Percentiles rank a stretch among this genome's conserved stretches.
phyloP scores from a whole-genome alignment of 345 rosid species.

The Brassica nigra region DNA sequence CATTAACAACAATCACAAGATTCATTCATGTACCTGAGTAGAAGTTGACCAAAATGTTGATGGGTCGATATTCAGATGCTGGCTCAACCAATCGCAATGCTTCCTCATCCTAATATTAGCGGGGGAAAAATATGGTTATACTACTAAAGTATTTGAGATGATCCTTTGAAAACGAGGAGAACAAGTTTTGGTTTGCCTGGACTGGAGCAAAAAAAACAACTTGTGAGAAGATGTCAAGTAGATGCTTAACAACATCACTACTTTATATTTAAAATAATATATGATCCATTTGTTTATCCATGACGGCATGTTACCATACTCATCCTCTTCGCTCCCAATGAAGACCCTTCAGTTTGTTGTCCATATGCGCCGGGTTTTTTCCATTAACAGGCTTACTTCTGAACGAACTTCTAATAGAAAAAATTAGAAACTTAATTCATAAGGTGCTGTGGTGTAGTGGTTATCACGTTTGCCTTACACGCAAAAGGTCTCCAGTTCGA shows the following conservation, averaged over 20 bases:
- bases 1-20: background rate
- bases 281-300: too few species aligned
- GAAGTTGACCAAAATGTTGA: constrained; percentile 74
- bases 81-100: constrained; percentile 70
- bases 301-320: constrained; percentile 1
- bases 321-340: constrained; percentile 27
- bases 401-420: background rate
- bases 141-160: background rate
- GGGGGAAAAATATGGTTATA: constrained; percentile 6
- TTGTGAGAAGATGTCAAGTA: constrained; percentile 84
- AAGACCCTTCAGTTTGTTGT: constrained; percentile 17
- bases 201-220: constrained; percentile 92
- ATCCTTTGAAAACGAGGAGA: background rate
- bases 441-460: constrained; percentile 11
- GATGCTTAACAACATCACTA: constrained; percentile 72
- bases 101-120: constrained; percentile 67
- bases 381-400: background rate
- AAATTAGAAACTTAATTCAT: background rate
- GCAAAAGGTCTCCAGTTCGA: constrained; percentile 14
- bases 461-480: constrained; percentile 11
- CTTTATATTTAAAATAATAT: constrained; percentile 31
- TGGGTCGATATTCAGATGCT: constrained; percentile 74
- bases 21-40: constrained; percentile 58
- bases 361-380: background rate
- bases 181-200: constrained; percentile 52